A percentile compares a stretch with the other conserved stretches of the same genome.
phyloP scores from a whole-genome alignment of 1,139 yeast genomes.

The Hansenula lynferdii region DNA sequence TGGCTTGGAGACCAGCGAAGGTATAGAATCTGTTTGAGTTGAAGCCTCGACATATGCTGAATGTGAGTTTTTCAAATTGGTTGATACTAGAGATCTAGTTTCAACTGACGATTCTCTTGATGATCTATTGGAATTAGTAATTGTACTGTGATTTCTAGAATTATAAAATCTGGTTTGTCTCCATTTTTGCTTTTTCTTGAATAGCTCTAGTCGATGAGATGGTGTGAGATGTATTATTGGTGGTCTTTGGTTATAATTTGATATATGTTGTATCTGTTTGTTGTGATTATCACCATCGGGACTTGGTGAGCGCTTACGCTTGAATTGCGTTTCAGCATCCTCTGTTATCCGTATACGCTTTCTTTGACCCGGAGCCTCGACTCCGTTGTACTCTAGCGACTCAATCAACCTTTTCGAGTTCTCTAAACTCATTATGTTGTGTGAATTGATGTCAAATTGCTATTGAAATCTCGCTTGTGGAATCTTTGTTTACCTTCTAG shows the following conservation, averaged over 20 bases:
- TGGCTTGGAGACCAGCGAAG: conserved; percentile 13
- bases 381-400: background rate
- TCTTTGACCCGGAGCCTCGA: background rate
- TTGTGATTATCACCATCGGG: conserved; percentile 2
- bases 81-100: background rate
- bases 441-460: conserved; percentile 1
- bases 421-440: background rate
- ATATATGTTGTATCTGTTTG: conserved; percentile 1
- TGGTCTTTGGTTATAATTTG: conserved; percentile 11
- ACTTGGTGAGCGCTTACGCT: conserved; percentile 7
- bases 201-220: conserved; percentile 18
- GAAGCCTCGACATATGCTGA: conserved; percentile 8
- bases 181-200: conserved; percentile 21
- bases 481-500: too few species aligned
- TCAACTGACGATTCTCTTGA: background rate
- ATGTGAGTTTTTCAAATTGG: background rate
- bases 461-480: too few species aligned
- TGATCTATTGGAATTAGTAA: background rate
- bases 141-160: conserved; percentile 12
- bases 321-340: background rate
- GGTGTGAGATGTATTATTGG: conserved; percentile 22
- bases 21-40: conserved; percentile 15
- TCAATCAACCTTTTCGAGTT: background rate
- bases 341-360: conserved; percentile 1
- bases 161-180: conserved; percentile 20